Base-by-base conservation (phyloP, 1,139 yeast species). In the Kodamaea plutei region DNA sequence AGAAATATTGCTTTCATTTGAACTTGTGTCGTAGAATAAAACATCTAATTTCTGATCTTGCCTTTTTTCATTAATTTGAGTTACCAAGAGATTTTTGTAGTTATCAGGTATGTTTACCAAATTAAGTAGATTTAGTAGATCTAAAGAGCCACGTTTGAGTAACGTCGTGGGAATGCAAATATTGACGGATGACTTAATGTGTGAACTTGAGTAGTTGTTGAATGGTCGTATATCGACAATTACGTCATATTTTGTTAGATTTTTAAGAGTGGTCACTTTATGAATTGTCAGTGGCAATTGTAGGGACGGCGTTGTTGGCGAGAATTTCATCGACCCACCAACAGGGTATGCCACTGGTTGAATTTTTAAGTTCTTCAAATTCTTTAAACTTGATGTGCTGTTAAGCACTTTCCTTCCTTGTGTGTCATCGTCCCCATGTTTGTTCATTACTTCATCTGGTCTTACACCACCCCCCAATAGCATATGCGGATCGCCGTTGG, bases 21-120 rank as follows among this genome's bases (percentile, higher is more conserved):
- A 56, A 20, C 47, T 43, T 13, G 55, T 44, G 41, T 81, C 88
- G 45, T 81, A 79, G 17, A 81, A 52, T 8, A 81, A 52, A 15
- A 80, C 50, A 6, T 50, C 48, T 10, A 61, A 38, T 16, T 36
- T 34, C 11, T 25, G 19, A 8, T 14, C 23, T 13, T 22, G 15
- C 5, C 23, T 4, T 8, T 21, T 24, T 7, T 33, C 25, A 6
- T 26, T 18, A 8, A 43, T 35, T 12, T 35, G 36, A n/a, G 34
- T 32, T 29, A 53, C 30, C 4, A 61, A 38, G 10, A 37, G 29
- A 9, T 42, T 36, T 30, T 53, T 50, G 9, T 38, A 38, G 2
- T 39, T 39, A 2, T 37, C 33, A 1, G 56, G 47, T 20, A 61
- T 45, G 31, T 47, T 55, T 27, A 54, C 53, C 8, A 61, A 48